Evolutionary conservation across 306 rosid genomes (phyloP).

Genomic region (Trichosanthes cucumerina): DNA sequence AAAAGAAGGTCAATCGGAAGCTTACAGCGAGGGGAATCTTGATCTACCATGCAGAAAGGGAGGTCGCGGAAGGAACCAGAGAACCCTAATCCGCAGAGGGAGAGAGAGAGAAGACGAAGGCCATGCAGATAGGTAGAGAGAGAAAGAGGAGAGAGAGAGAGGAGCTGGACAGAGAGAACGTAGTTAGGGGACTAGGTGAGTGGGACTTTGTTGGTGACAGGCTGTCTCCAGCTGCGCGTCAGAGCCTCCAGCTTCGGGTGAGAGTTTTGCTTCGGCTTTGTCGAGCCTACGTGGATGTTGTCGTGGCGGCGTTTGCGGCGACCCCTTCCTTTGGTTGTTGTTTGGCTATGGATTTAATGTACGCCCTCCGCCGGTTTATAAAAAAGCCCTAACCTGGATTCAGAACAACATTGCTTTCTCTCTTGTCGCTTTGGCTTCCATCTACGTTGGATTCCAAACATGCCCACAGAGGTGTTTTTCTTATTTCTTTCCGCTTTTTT

Average conservation of each 20-base stretch:
- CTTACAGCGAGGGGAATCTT: slow-evolving; percentile 43
- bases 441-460: not conserved
- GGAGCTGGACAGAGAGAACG: slow-evolving; percentile 23
- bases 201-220: slow-evolving; percentile 99
- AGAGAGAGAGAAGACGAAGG: not conserved
- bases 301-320: slow-evolving; percentile 59
- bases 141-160: slow-evolving; percentile 1
- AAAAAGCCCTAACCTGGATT: not conserved
- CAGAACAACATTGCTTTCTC: not conserved
- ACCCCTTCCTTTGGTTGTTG: not conserved
- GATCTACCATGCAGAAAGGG: slow-evolving; percentile 33
- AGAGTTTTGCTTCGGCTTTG: slow-evolving; percentile 26
- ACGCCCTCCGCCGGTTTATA: not conserved
- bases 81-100: slow-evolving; percentile 43
- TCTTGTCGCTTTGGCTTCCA: not conserved
- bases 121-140: not conserved
- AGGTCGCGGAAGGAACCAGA: slow-evolving; percentile 17
- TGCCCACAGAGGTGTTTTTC: too few species aligned
- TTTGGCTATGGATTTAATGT: not conserved
- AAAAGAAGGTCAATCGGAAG: slow-evolving; percentile 21
- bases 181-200: slow-evolving; percentile 66
- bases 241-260: slow-evolving; percentile 48
- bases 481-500: too few species aligned
- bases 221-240: slow-evolving; percentile 95
- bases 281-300: slow-evolving; percentile 52